Percentiles rank a stretch among this genome's conserved stretches.
Conservation (phyloP, 2,329 filamentous ascomycete genomes). For the Penicillium palitans region DNA sequence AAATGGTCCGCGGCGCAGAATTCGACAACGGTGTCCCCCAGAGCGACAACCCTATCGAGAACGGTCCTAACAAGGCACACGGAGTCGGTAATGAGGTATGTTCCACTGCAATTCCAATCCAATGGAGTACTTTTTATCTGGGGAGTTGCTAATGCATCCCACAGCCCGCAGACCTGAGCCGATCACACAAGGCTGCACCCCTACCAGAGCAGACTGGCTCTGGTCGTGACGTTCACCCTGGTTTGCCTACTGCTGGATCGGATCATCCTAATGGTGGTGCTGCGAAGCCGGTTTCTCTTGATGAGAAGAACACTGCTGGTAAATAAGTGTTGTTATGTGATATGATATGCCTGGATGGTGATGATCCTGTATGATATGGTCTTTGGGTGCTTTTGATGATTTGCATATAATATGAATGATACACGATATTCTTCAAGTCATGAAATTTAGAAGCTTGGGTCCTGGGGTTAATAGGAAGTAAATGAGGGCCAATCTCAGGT, state of each 20-base stretch:
- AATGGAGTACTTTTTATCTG: neutral
- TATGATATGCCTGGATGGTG: neutral
- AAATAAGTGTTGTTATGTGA: neutral
- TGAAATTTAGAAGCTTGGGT: neutral
- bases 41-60: constrained; percentile 42
- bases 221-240: constrained; percentile 29
- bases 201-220: constrained; percentile 38
- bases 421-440: neutral
- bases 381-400: neutral
- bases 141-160: constrained; percentile 1
- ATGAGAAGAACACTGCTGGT: constrained; percentile 31
- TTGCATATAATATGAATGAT: neutral
- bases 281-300: constrained; percentile 37
- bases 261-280: constrained; percentile 30
- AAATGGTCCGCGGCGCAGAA: constrained; percentile 44
- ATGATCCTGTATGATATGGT: neutral
- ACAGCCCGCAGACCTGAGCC: constrained; percentile 33
- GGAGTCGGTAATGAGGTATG: constrained; percentile 36
- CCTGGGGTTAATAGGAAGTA: neutral
- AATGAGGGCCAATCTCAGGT: neutral
- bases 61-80: constrained; percentile 37
- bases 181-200: constrained; percentile 35
- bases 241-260: constrained; percentile 26
- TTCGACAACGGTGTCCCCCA: constrained; percentile 41
- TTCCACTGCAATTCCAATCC: neutral